Conservation (phyloP, 2,329 filamentous ascomycete genomes). For the Fusarium equiseti region DNA sequence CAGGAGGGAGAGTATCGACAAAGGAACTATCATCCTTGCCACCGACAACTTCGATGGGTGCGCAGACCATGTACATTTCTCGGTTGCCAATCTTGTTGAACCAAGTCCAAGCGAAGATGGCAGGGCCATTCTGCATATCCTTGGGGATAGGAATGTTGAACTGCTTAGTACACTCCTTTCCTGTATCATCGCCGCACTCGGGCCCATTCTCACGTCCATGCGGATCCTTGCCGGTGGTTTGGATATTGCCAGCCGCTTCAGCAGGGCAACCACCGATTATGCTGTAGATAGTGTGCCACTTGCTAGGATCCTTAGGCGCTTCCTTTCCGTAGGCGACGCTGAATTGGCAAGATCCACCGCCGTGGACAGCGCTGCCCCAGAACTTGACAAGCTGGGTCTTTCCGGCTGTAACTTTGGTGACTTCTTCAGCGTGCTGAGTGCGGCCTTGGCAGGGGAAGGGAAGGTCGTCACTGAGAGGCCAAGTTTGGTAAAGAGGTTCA, state of each 20-base stretch:
- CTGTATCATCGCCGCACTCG: slow-evolving; percentile 39
- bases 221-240: slow-evolving; percentile 17
- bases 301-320: slow-evolving; percentile 27
- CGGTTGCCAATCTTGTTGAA: slow-evolving; percentile 82
- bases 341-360: slow-evolving; percentile 47
- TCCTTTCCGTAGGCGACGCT: slow-evolving; percentile 42
- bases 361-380: slow-evolving; percentile 48
- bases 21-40: slow-evolving; percentile 48
- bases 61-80: slow-evolving; percentile 91
- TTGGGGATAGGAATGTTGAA: slow-evolving; percentile 46
- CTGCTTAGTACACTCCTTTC: slow-evolving; percentile 43
- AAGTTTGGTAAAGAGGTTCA: slow-evolving; percentile 37
- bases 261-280: slow-evolving; percentile 46
- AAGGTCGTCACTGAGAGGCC: slow-evolving; percentile 35
- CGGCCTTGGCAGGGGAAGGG: slow-evolving; percentile 46
- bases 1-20: slow-evolving; percentile 33
- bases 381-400: slow-evolving; percentile 42
- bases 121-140: slow-evolving; percentile 59
- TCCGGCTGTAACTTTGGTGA: slow-evolving; percentile 44
- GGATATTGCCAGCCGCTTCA: slow-evolving; percentile 41
- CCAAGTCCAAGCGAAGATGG: slow-evolving; percentile 82
- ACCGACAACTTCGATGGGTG: slow-evolving; percentile 71
- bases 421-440: slow-evolving; percentile 34
- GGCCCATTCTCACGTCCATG: slow-evolving; percentile 39
- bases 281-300: slow-evolving; percentile 46